Evolutionary conservation across 306 rosid genomes (phyloP).

Genomic region (Castanospermum australe): DNA sequence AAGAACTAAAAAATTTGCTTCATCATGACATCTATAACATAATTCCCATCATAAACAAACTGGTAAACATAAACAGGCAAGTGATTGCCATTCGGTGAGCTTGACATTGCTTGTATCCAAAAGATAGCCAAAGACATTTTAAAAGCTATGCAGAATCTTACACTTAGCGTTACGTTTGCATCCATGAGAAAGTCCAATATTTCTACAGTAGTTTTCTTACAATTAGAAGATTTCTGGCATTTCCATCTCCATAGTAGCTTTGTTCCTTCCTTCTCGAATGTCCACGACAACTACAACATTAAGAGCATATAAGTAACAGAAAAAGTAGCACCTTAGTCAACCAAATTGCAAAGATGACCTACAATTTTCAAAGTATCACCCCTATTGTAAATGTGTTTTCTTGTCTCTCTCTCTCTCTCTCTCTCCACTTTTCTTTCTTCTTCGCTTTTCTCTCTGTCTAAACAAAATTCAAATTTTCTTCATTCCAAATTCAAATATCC

Average conservation of each 20-base stretch:
- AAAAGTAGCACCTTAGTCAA: background rate
- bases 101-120: background rate
- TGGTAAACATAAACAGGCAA: background rate
- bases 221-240: conserved; percentile 58
- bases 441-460: background rate
- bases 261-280: conserved; percentile 84
- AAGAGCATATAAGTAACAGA: background rate
- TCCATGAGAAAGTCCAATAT: conserved; percentile 86
- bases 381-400: background rate
- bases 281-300: conserved; percentile 75
- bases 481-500: no score
- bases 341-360: background rate
- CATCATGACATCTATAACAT: background rate
- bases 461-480: no score
- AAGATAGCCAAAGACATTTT: background rate
- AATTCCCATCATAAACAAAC: background rate
- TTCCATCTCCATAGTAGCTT: conserved; percentile 90
- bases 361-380: background rate
- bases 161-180: conserved; percentile 81
- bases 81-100: background rate
- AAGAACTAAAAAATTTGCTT: background rate
- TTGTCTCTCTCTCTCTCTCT: background rate
- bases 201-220: conserved; percentile 60
- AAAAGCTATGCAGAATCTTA: conserved; percentile 41
- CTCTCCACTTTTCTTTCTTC: background rate